Base-by-base conservation (phyloP, 495 filamentous ascomycete species). In the Penicillium alfredii region DNA sequence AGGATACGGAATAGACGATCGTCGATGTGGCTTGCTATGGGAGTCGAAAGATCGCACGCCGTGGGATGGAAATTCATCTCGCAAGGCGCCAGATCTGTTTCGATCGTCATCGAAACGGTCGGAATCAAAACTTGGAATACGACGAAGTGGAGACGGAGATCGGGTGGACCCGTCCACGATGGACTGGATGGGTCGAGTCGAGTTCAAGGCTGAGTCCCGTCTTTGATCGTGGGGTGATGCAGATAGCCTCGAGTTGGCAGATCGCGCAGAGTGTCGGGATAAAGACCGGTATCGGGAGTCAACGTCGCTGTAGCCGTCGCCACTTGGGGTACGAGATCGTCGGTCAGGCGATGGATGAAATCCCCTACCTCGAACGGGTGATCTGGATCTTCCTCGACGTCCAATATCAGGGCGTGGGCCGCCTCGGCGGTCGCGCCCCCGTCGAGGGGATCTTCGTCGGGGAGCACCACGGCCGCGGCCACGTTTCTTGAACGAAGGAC, bases 101-200 rank as follows among this genome's bases (percentile, higher is more conserved):
- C 30, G 39, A 13, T 47, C 20, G 26, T 42, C 45, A 18, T 46
- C 45, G 9, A 33, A 17, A 29, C 49, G 53, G 13, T 59, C 63
- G 11, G 58, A 35, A 27, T 69, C 61, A 36, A 53, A 62, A 33
- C 47, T 58, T 21, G 63, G 46, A 13, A 58, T 56, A 6, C 50
- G 58, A 4, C 67, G 63, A 20, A 42, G 49, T 26, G 68, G 69
- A 21, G 71, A 69, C 5, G 58, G 58, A 19, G 67, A 62, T 17
- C 56, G 53, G 14, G 33, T 33, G 2, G 44, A 46, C 23, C 55
- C 55, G 19, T 54, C 47, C 19, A 44, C 35, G 20, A 37, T 43
- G 9, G 58, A 50, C 30, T 56, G 56, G 8, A 40, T 51, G 21
- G 53, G 53, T 37, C 55, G 46, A 13, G 38, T 50, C 11, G 62